These are phyloP conservation scores for Calamus simplicifolius DNA, from an alignment of 176 grass and related monocot species.

Conservation along the genomic window DNA sequence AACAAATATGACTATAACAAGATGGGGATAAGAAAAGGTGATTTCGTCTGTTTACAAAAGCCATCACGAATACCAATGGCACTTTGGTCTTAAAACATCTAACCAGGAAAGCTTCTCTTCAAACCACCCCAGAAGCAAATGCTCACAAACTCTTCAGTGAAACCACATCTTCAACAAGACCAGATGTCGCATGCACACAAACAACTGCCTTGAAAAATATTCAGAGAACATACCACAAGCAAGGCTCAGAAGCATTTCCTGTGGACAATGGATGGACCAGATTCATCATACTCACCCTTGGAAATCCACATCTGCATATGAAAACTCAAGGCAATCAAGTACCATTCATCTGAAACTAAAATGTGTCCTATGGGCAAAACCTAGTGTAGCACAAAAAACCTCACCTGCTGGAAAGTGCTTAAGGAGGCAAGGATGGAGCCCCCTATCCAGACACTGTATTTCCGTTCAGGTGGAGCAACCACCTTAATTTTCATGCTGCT, in stretches of 20 bases:
- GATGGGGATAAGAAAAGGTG: too few species aligned
- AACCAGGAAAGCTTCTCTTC: too few species aligned
- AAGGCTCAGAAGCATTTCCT: constrained; percentile 10
- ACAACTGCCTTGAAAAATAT: background rate
- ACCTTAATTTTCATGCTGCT: constrained; percentile 16
- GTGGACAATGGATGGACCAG: constrained; percentile 8
- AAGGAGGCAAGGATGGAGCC: constrained; percentile 9
- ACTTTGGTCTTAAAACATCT: too few species aligned
- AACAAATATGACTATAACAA: too few species aligned
- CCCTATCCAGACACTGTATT: constrained; percentile 7
- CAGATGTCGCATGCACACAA: background rate
- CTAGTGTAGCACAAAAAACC: background rate
- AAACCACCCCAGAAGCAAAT: background rate
- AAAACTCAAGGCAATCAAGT: background rate
- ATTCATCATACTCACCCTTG: constrained; percentile 10
- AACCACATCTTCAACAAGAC: background rate
- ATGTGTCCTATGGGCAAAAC: too few species aligned
- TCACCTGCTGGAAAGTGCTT: constrained; percentile 12
- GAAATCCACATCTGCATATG: constrained; percentile 11
- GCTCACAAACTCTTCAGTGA: background rate
- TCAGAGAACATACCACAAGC: background rate
- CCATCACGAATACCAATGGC: too few species aligned
- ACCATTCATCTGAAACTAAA: too few species aligned
- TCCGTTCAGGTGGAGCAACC: constrained; percentile 1
- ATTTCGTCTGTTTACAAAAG: too few species aligned